Percentiles rank a stretch among this genome's conserved stretches.
phyloP scores from a whole-genome alignment of 169 alveolate genomes.

The Plasmodium inui region DNA sequence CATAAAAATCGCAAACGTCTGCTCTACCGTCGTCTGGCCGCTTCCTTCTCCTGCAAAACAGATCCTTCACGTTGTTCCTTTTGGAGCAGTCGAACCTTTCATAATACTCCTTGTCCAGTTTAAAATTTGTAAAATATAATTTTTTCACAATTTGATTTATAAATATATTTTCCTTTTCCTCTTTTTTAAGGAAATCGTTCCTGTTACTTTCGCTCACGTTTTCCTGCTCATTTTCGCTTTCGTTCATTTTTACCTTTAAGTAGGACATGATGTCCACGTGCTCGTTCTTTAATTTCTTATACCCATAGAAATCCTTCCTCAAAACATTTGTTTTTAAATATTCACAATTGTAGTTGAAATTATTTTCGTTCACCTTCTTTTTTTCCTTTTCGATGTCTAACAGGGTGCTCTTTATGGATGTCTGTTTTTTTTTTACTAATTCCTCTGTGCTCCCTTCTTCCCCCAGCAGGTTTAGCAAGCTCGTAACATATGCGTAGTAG shows the following conservation, averaged over 20 bases:
- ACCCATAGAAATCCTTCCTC: slow-evolving; percentile 41
- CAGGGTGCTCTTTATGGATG: not conserved
- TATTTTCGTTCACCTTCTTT: not conserved
- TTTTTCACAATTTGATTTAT: slow-evolving; percentile 64
- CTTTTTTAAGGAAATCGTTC: slow-evolving; percentile 28
- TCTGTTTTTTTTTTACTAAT: slow-evolving; percentile 32
- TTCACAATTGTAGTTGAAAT: slow-evolving; percentile 3
- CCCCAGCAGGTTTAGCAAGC: slow-evolving; percentile 30
- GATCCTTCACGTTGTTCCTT: slow-evolving; percentile 2
- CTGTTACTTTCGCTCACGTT: slow-evolving; percentile 42
- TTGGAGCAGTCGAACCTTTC: slow-evolving; percentile 29
- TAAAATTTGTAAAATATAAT: slow-evolving; percentile 69
- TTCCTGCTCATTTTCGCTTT: slow-evolving; percentile 36
- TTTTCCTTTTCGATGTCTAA: not conserved
- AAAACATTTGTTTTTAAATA: slow-evolving; percentile 28
- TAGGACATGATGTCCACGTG: slow-evolving; percentile 55
- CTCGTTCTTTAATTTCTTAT: slow-evolving; percentile 51
- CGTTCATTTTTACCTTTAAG: slow-evolving; percentile 67
- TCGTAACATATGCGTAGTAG: slow-evolving; percentile 47
- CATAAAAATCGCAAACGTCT: not conserved
- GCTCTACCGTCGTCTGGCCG: not conserved
- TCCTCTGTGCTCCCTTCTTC: slow-evolving; percentile 43
- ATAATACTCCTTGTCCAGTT: slow-evolving; percentile 49
- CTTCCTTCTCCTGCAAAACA: not conserved
- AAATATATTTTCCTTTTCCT: slow-evolving; percentile 54